A percentile compares a stretch with the other conserved stretches of the same genome.
Evolutionary conservation across 768 basidiomycete genomes (phyloP).

Genomic region (Mycena leptocephala): DNA sequence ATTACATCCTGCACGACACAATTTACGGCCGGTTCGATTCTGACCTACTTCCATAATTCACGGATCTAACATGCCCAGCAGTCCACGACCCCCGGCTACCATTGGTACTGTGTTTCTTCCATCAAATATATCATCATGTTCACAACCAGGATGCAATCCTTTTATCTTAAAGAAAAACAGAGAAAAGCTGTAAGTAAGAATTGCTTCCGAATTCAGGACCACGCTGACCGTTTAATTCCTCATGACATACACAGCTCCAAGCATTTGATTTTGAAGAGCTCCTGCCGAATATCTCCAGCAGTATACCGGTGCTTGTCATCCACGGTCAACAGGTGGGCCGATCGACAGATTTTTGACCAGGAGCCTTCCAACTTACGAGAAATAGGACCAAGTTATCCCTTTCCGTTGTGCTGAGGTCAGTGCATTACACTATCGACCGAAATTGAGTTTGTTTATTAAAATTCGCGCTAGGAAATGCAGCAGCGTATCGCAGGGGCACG

Average conservation of each 20-base stretch:
- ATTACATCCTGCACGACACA: conserved; percentile 3
- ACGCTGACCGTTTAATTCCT: background rate
- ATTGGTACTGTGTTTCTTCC: conserved; percentile 7
- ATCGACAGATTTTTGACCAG: background rate
- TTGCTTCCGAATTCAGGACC: background rate
- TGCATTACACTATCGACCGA: background rate
- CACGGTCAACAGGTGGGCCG: conserved; percentile 18
- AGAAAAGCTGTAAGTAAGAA: conserved; percentile 14
- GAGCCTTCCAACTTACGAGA: background rate
- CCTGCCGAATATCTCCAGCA: conserved; percentile 25
- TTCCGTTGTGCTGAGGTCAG: conserved; percentile 33
- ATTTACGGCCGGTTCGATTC: conserved; percentile 18
- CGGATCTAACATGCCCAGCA: background rate
- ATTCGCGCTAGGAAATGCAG: conserved; percentile 30
- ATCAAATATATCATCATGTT: background rate
- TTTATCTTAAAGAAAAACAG: conserved; percentile 23
- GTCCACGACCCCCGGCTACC: conserved; percentile 28
- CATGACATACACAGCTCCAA: conserved; percentile 21
- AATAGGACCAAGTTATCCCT: conserved; percentile 42
- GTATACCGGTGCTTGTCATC: conserved; percentile 17
- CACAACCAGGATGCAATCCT: conserved; percentile 9
- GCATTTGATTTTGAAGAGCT: conserved; percentile 20
- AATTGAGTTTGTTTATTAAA: background rate
- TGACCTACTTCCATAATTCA: background rate
- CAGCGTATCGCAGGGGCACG: conserved; percentile 38